phyloP scores from a whole-genome alignment of 257 asterid genomes.

The Handroanthus guayacan region DNA sequence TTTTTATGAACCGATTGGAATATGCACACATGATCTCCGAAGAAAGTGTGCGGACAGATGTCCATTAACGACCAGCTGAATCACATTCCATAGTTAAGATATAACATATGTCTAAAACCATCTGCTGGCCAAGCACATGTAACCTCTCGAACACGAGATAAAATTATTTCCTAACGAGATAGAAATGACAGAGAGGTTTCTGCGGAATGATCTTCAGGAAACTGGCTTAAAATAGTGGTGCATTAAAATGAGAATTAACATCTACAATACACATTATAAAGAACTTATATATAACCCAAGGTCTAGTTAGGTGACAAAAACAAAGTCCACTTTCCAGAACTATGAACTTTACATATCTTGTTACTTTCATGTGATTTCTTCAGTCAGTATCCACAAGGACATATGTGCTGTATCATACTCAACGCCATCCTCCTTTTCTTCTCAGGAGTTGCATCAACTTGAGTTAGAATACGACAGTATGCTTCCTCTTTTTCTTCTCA shows the following conservation, averaged over 20 bases:
- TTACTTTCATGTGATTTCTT: not conserved
- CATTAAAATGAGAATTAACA: conserved; percentile 9
- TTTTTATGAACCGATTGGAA: not conserved
- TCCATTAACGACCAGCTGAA: no score
- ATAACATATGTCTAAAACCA: not conserved
- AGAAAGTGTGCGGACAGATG: not conserved
- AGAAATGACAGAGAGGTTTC: no score
- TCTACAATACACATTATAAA: not conserved
- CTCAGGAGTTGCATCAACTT: conserved; percentile 84
- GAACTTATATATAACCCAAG: not conserved
- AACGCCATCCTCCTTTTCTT: conserved; percentile 63
- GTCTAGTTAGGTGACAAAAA: not conserved
- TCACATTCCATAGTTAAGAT: not conserved
- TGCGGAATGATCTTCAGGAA: not conserved
- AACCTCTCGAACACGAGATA: no score
- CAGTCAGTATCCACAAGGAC: conserved; percentile 25
- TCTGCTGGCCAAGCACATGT: no score
- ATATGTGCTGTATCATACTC: conserved; percentile 26
- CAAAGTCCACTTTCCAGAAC: not conserved
- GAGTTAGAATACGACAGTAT: conserved; percentile 40
- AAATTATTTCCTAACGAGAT: no score
- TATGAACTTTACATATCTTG: conserved; percentile 5
- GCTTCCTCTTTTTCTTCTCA: conserved; percentile 68
- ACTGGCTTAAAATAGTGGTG: not conserved
- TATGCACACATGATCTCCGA: not conserved